Base-by-base conservation (phyloP, 225 moss, liverwort and hornwort genomes). In the Lunularia cruciata region DNA sequence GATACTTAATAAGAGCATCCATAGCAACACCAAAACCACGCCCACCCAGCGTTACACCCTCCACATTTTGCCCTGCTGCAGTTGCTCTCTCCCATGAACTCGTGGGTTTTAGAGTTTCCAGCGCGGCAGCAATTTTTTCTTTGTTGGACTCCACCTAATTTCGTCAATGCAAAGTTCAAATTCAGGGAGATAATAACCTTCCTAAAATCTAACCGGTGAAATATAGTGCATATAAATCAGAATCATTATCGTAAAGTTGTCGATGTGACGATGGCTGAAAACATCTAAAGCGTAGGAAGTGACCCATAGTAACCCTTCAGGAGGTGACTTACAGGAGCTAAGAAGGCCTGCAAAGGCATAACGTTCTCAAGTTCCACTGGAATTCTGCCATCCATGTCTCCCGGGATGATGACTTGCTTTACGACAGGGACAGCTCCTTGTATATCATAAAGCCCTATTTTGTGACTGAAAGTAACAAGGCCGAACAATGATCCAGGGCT, bases 31-130 rank as follows among this genome's bases (percentile, higher is more conserved):
- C 98, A 77, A 98, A 98, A 67, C 98, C 98, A 58, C 98, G 93
- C 51, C 98, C 98, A 81, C 91, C 93, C 81, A 98, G 86, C 53
- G 86, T 85, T 35, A 84, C 81, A 72, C 98, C 98, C 75, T 98
- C 92, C 3, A 52, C 82, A 23, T 86, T 89, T 79, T 98, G 98
- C 49, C 98, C 98, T 43, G 98, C 98, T 78, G 98, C 98, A 56
- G 93, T 98, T 57, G 89, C 77, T 66, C 93, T 85, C 84, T 98
- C 98, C 98, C 98, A 98, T 57, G 98, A 93, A 77, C 98, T 93
- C 19, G 98, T 98, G 49, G 98, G 98, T 75, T 84, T 91, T 68
- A 98, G 77, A 40, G 98, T 93, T 76, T 98, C 98, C 38, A 98
- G 81, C 47, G 98, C 98, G 47, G 87, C 88, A 47, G 93, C 93